Percentiles rank a stretch among this genome's conserved stretches.
phyloP scores from a whole-genome alignment of 768 basidiomycete genomes.

The Psilocybe sp. region DNA sequence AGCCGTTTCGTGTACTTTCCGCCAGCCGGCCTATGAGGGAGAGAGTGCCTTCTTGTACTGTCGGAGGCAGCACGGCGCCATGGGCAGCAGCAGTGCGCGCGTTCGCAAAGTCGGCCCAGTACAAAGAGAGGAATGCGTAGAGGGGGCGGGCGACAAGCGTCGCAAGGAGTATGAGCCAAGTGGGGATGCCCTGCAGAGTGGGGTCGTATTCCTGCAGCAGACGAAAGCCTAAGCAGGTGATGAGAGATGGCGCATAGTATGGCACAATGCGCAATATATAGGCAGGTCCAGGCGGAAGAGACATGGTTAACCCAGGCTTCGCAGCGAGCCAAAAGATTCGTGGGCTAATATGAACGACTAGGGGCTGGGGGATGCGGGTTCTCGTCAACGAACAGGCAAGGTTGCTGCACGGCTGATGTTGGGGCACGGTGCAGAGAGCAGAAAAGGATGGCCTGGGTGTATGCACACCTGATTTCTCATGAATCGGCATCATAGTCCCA shows the following conservation, averaged over 20 bases:
- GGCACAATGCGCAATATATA: constrained; percentile 10
- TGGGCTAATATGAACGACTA: too few species aligned
- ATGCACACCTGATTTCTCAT: too few species aligned
- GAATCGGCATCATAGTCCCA: too few species aligned
- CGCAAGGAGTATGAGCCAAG: constrained; percentile 4
- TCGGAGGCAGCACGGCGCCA: constrained; percentile 9
- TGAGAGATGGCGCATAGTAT: constrained; percentile 7
- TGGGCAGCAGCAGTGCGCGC: constrained; percentile 7
- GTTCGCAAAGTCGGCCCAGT: constrained; percentile 4
- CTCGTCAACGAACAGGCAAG: too few species aligned
- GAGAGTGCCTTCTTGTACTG: constrained; percentile 9
- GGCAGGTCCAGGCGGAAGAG: constrained; percentile 8
- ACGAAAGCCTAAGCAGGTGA: constrained; percentile 6
- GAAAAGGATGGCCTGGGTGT: too few species aligned
- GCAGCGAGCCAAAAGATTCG: too few species aligned
- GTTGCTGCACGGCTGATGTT: too few species aligned
- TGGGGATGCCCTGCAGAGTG: not conserved
- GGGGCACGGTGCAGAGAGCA: too few species aligned
- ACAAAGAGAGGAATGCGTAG: not conserved
- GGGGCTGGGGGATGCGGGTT: too few species aligned
- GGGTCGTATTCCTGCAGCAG: not conserved
- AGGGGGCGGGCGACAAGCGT: constrained; percentile 8
- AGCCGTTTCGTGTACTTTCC: constrained; percentile 22
- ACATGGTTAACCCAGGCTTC: too few species aligned
- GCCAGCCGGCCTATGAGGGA: constrained; percentile 2